These are phyloP conservation scores for Begonia peltatifolia DNA, from an alignment of 306 rosid genomes.

Conservation along the genomic window DNA sequence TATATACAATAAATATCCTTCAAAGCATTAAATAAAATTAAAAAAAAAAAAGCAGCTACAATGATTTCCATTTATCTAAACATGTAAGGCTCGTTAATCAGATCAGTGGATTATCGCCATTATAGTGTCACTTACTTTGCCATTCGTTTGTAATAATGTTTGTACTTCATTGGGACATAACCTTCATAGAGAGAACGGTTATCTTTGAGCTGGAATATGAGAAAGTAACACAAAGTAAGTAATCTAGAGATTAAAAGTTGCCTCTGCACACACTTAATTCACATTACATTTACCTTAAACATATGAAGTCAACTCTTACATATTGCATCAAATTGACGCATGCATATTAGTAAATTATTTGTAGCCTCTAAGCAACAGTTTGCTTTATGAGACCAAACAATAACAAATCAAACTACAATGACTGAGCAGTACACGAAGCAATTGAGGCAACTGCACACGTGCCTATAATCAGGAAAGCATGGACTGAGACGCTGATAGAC, in stretches of 20 bases:
- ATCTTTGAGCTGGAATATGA: conserved; percentile 55
- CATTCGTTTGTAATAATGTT: conserved; percentile 73
- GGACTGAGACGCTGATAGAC: no score
- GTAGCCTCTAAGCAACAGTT: no score
- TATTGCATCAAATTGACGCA: no score
- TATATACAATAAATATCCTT: conserved; percentile 9
- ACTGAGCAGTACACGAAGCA: no score
- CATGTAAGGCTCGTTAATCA: conserved; percentile 7
- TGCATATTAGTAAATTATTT: no score
- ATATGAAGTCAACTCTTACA: background rate
- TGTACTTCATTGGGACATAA: conserved; percentile 93
- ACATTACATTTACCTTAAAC: conserved; percentile 6
- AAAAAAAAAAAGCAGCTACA: background rate
- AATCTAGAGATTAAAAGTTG: conserved; percentile 12
- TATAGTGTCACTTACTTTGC: conserved; percentile 43
- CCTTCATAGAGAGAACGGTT: conserved; percentile 57
- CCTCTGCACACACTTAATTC: background rate
- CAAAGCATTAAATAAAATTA: background rate
- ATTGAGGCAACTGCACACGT: no score
- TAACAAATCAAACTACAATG: no score
- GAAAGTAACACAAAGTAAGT: conserved; percentile 23
- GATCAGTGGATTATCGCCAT: conserved; percentile 8
- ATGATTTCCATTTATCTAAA: conserved; percentile 1
- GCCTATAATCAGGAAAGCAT: no score
- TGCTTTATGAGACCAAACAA: no score